Evolutionary conservation across 345 rosid species (phyloP).

Genomic region (Populus ilicifolia): DNA sequence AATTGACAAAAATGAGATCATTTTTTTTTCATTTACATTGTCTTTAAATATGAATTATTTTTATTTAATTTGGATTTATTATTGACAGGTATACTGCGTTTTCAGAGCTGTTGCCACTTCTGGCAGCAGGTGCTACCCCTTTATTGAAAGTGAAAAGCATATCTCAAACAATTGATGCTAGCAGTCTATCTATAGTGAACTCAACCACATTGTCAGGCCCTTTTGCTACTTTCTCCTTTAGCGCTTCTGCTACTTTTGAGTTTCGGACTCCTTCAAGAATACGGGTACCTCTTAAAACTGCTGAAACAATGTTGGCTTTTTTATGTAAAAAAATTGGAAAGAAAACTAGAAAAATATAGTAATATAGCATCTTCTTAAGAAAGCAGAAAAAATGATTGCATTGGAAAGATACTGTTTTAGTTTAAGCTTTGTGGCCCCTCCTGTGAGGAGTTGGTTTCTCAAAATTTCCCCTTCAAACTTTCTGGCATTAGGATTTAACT

Average conservation of each 20-base stretch:
- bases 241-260: slow-evolving; percentile 76
- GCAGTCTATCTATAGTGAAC: slow-evolving; percentile 56
- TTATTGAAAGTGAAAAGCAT: slow-evolving; percentile 71
- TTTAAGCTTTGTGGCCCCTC: background rate
- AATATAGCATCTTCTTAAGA: background rate
- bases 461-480: background rate
- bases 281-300: slow-evolving; percentile 48
- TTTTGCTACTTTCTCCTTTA: slow-evolving; percentile 77
- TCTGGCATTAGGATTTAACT: background rate
- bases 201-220: slow-evolving; percentile 65
- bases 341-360: background rate
- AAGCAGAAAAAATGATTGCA: background rate
- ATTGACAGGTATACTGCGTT: slow-evolving; percentile 73
- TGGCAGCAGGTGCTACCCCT: slow-evolving; percentile 71
- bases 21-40: background rate
- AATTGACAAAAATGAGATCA: background rate
- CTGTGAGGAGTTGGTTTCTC: background rate
- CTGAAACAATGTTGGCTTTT: background rate
- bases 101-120: slow-evolving; percentile 87
- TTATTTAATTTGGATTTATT: background rate
- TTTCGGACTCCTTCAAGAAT: slow-evolving; percentile 79
- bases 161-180: slow-evolving; percentile 54
- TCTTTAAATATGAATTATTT: background rate
- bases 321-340: background rate
- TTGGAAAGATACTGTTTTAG: background rate